Percentiles rank a stretch among this genome's conserved stretches.
Evolutionary conservation across 768 basidiomycete genomes (phyloP).

Genomic region (Agaricus sinodeliciosus): DNA sequence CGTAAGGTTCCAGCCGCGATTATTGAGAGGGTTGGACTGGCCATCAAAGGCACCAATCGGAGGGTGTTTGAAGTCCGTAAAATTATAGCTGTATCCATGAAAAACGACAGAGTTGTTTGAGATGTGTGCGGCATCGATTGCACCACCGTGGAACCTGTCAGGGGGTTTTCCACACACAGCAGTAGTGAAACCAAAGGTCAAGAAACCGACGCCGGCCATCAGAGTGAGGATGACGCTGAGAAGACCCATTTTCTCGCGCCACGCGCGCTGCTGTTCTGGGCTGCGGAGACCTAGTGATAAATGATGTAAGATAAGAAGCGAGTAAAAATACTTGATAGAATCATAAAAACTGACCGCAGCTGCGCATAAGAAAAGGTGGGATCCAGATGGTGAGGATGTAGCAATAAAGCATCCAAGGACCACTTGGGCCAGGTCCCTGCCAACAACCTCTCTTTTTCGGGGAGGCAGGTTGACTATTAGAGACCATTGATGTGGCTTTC

Average conservation of each 20-base stretch:
- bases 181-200: slow-evolving; percentile 98
- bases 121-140: slow-evolving; percentile 62
- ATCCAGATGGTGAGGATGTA: slow-evolving; percentile 76
- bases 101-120: slow-evolving; percentile 83
- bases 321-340: not conserved
- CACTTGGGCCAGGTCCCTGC: slow-evolving; percentile 83
- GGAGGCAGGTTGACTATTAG: slow-evolving; percentile 28
- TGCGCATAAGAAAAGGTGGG: slow-evolving; percentile 68
- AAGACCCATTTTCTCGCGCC: slow-evolving; percentile 98
- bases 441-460: slow-evolving; percentile 48
- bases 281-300: slow-evolving; percentile 67
- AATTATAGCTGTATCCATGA: slow-evolving; percentile 91
- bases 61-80: slow-evolving; percentile 83
- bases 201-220: slow-evolving; percentile 93
- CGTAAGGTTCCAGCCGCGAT: slow-evolving; percentile 66
- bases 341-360: slow-evolving; percentile 58
- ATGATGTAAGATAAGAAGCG: slow-evolving; percentile 1
- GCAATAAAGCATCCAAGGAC: slow-evolving; percentile 95
- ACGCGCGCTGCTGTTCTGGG: slow-evolving; percentile 91
- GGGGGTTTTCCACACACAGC: slow-evolving; percentile 87
- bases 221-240: slow-evolving; percentile 70
- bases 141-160: slow-evolving; percentile 75
- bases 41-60: slow-evolving; percentile 69
- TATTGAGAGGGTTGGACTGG: slow-evolving; percentile 74
- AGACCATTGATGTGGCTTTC: slow-evolving; percentile 39